A percentile compares a stretch with the other conserved stretches of the same genome.
These are phyloP conservation scores for Linum usitatissimum DNA, from an alignment of 345 rosid genomes.

Conservation along the genomic window DNA sequence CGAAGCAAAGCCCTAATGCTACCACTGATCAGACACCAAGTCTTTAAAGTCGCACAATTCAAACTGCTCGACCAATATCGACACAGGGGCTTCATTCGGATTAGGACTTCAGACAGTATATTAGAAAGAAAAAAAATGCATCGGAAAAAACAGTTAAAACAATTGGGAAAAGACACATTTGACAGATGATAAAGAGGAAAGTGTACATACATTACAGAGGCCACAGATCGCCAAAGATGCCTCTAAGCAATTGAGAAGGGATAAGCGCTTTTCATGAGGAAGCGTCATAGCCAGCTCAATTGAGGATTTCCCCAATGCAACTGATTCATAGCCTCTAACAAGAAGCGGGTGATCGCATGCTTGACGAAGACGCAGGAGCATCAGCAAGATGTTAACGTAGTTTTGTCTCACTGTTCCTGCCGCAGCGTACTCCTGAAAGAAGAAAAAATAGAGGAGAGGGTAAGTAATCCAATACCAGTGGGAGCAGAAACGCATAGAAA, in stretches of 20 bases:
- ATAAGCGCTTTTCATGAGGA: slow-evolving; percentile 28
- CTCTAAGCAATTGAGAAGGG: slow-evolving; percentile 46
- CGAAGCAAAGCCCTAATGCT: neutral
- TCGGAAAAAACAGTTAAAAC: too few relatives aligned
- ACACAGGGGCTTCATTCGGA: too few relatives aligned
- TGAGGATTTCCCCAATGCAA: slow-evolving; percentile 44
- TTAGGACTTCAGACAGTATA: too few relatives aligned
- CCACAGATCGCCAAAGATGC: slow-evolving; percentile 82
- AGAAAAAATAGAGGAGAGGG: neutral
- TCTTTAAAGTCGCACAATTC: too few relatives aligned
- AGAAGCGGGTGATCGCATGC: slow-evolving; percentile 98
- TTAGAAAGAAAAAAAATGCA: too few relatives aligned
- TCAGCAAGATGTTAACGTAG: slow-evolving; percentile 86
- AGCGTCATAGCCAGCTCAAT: slow-evolving; percentile 52
- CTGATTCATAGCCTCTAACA: slow-evolving; percentile 59
- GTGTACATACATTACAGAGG: slow-evolving; percentile 71
- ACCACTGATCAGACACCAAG: too few relatives aligned
- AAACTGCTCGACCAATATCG: too few relatives aligned
- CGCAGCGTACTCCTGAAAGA: slow-evolving; percentile 80
- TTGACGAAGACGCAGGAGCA: slow-evolving; percentile 98
- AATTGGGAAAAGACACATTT: too few relatives aligned
- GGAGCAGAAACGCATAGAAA: neutral
- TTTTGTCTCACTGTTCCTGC: slow-evolving; percentile 98
- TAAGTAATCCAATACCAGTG: slow-evolving; percentile 6
- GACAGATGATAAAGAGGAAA: neutral